Conservation (phyloP, 2,329 filamentous ascomycete genomes). For the Truncatella angustata region DNA sequence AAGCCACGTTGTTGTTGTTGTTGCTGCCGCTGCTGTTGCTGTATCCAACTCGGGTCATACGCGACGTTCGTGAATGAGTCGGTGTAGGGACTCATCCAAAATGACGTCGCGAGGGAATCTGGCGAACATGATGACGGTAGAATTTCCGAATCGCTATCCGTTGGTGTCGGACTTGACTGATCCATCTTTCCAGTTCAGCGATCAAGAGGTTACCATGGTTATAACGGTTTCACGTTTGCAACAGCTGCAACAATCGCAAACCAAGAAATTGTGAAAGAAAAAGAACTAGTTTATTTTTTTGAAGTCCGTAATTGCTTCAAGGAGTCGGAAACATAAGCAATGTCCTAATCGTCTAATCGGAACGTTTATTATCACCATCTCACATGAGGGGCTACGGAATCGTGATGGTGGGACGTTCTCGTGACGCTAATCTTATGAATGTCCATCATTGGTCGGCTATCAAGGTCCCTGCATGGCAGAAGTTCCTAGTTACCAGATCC, state of each 20-base stretch:
- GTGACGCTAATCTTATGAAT: not conserved
- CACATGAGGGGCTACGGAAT: not conserved
- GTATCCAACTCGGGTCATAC: no score
- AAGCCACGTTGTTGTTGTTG: not conserved
- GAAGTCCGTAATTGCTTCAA: not conserved
- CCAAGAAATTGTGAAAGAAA: not conserved
- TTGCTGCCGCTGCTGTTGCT: no score
- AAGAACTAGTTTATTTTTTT: not conserved
- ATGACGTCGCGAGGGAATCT: no score
- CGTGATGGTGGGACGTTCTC: not conserved
- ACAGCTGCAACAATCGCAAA: no score
- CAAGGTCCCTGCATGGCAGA: not conserved
- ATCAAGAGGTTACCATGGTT: no score
- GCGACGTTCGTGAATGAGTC: no score
- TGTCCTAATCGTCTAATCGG: not conserved
- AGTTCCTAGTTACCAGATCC: slow-evolving; percentile 7
- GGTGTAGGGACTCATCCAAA: no score
- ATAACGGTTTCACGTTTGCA: no score
- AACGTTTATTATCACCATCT: not conserved
- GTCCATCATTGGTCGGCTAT: not conserved
- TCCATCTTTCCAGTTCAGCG: no score
- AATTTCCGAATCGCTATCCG: no score
- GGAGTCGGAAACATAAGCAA: not conserved
- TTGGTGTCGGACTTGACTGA: no score
- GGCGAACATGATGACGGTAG: no score